phyloP scores from a whole-genome alignment of 2,329 filamentous ascomycete species.

The Coniochaeta sp. region DNA sequence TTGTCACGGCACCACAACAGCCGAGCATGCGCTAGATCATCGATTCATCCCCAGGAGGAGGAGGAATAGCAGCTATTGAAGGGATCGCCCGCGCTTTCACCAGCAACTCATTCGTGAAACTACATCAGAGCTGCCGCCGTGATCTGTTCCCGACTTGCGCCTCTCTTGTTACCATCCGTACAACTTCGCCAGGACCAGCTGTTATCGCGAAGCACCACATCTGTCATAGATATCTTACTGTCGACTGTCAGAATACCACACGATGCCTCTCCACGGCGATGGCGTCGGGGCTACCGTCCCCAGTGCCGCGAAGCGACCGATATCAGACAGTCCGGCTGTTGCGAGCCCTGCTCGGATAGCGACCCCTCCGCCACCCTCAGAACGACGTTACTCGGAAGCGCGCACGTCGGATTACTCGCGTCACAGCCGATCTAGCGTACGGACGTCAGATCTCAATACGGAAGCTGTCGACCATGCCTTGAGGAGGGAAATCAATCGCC shows the following conservation, averaged over 20 bases:
- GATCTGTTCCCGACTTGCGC: neutral
- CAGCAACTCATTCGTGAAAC: neutral
- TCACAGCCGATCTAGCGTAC: neutral
- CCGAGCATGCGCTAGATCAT: conserved; percentile 1
- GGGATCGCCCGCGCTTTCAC: neutral
- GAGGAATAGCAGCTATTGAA: neutral
- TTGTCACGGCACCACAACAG: neutral
- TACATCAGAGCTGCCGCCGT: neutral
- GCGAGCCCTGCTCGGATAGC: conserved; percentile 14
- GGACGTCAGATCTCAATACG: conserved; percentile 13
- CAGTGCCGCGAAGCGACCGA: conserved; percentile 11
- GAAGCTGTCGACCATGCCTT: conserved; percentile 44
- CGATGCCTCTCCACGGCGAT: conserved; percentile 15
- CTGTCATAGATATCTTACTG: neutral
- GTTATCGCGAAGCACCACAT: neutral
- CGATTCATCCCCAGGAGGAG: neutral
- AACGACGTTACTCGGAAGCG: conserved; percentile 9
- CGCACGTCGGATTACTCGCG: conserved; percentile 7
- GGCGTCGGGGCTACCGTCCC: conserved; percentile 7
- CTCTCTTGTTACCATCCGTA: neutral
- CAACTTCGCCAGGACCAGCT: neutral
- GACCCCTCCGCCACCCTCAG: conserved; percentile 15
- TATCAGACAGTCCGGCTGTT: conserved; percentile 11
- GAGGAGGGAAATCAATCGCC: conserved; percentile 41
- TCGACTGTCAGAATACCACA: conserved; percentile 1